Conservation (phyloP, 2,329 filamentous ascomycete genomes). For the Malbranchea cinnamomea region DNA sequence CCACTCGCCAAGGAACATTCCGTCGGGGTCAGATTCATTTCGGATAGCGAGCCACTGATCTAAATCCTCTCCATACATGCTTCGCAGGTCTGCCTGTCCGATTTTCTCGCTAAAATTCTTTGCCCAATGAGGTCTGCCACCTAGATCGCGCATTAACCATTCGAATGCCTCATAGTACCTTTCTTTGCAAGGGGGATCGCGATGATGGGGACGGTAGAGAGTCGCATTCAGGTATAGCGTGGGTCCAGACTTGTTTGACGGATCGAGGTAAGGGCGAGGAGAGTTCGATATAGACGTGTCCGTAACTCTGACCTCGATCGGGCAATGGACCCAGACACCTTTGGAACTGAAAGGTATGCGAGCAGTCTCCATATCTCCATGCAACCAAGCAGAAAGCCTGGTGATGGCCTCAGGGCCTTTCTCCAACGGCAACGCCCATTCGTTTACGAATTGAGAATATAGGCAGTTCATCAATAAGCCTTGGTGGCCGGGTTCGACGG, state of each 20-base stretch:
- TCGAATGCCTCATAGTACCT: constrained; percentile 85
- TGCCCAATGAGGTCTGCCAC: constrained; percentile 75
- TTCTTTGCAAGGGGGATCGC: constrained; percentile 58
- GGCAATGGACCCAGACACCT: constrained; percentile 73
- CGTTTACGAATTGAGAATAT: constrained; percentile 97
- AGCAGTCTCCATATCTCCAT: constrained; percentile 53
- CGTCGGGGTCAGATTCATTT: constrained; percentile 54
- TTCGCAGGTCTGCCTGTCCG: constrained; percentile 43
- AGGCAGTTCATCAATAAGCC: constrained; percentile 93
- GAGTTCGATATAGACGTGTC: constrained; percentile 43
- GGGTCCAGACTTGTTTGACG: constrained; percentile 50
- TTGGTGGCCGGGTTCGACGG: constrained; percentile 62
- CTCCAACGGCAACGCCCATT: constrained; percentile 82
- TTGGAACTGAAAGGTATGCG: constrained; percentile 68
- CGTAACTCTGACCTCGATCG: constrained; percentile 76
- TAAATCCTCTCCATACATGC: constrained; percentile 55
- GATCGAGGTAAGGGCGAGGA: constrained; percentile 55
- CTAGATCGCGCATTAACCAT: constrained; percentile 74
- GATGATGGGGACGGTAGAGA: constrained; percentile 66
- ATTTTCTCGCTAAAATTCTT: constrained; percentile 64
- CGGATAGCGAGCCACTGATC: constrained; percentile 53
- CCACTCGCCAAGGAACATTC: constrained; percentile 86
- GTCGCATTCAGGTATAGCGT: constrained; percentile 84
- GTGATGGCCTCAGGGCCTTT: constrained; percentile 76
- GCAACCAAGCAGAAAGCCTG: constrained; percentile 75